Evolutionary conservation across 495 filamentous ascomycete species (phyloP).

Genomic region (Tuber borchii): DNA sequence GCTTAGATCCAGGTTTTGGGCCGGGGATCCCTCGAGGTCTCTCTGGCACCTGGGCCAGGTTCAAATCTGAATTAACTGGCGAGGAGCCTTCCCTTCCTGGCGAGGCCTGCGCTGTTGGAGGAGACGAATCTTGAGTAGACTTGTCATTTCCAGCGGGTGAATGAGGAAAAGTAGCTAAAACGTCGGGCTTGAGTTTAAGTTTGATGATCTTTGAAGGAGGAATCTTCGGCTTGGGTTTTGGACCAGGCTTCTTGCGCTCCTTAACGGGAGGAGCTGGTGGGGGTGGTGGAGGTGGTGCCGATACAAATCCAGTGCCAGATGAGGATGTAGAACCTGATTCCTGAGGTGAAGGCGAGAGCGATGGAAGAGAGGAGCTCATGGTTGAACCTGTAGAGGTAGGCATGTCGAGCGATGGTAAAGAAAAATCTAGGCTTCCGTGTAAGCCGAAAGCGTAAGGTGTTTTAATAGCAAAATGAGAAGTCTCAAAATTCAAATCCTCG

Average conservation of each 20-base stretch:
- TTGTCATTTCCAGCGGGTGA: conserved; percentile 45
- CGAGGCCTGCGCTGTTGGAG: conserved; percentile 49
- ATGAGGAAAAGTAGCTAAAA: conserved; percentile 48
- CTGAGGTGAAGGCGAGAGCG: conserved; percentile 38
- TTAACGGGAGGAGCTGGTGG: conserved; percentile 31
- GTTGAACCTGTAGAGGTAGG: conserved; percentile 28
- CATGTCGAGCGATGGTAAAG: conserved; percentile 19
- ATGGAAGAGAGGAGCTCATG: conserved; percentile 33
- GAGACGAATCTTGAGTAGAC: conserved; percentile 44
- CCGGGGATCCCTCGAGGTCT: conserved; percentile 51
- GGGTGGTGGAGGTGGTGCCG: conserved; percentile 40
- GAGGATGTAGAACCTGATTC: conserved; percentile 36
- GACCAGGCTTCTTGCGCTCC: conserved; percentile 41
- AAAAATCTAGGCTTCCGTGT: conserved; percentile 18
- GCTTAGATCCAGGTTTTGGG: conserved; percentile 59
- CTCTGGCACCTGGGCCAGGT: conserved; percentile 46
- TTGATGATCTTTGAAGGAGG: conserved; percentile 47
- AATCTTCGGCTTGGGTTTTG: conserved; percentile 33
- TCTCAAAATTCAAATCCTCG: background rate
- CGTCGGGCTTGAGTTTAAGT: conserved; percentile 51
- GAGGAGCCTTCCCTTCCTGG: conserved; percentile 51
- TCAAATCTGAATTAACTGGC: conserved; percentile 36
- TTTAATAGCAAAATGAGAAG: background rate
- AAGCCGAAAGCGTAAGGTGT: background rate
- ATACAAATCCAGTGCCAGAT: conserved; percentile 25